A percentile compares a stretch with the other conserved stretches of the same genome.
phyloP scores from a whole-genome alignment of 768 basidiomycete species.

The Wakefieldia striispora region DNA sequence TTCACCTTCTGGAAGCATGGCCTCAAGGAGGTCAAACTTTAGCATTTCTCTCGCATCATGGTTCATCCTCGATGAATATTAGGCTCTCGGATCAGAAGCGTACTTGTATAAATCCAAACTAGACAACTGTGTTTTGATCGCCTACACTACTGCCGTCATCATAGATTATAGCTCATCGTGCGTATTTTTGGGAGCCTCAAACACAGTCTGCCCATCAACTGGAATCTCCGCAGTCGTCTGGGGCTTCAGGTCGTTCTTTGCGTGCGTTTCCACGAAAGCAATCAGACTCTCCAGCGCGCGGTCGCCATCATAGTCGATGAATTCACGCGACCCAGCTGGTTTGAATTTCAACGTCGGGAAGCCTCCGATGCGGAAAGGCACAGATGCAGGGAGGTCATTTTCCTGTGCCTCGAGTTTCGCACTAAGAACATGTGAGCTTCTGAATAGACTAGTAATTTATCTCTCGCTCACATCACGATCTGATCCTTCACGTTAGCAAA shows the following conservation, averaged over 20 bases:
- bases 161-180: slow-evolving; percentile 31
- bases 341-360: slow-evolving; percentile 99
- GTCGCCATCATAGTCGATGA: slow-evolving; percentile 93
- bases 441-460: background rate
- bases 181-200: slow-evolving; percentile 24
- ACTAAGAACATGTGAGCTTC: slow-evolving; percentile 37
- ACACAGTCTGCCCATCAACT: slow-evolving; percentile 20
- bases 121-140: slow-evolving; percentile 19
- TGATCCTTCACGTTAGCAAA: slow-evolving; percentile 73
- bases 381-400: slow-evolving; percentile 90
- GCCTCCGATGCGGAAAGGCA: slow-evolving; percentile 81
- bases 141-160: slow-evolving; percentile 11
- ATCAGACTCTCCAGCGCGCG: slow-evolving; percentile 83
- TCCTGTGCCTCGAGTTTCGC: slow-evolving; percentile 97
- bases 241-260: slow-evolving; percentile 67
- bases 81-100: slow-evolving; percentile 12
- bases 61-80: background rate
- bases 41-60: slow-evolving; percentile 8
- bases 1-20: slow-evolving; percentile 98
- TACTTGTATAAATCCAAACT: slow-evolving; percentile 17
- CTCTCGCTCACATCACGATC: slow-evolving; percentile 64
- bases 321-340: slow-evolving; percentile 80
- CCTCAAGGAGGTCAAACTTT: slow-evolving; percentile 76
- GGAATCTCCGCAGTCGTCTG: slow-evolving; percentile 22
- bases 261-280: slow-evolving; percentile 78